Evolutionary conservation across 2,329 filamentous ascomycete species (phyloP).

Genomic region (Thermoascus crustaceus): DNA sequence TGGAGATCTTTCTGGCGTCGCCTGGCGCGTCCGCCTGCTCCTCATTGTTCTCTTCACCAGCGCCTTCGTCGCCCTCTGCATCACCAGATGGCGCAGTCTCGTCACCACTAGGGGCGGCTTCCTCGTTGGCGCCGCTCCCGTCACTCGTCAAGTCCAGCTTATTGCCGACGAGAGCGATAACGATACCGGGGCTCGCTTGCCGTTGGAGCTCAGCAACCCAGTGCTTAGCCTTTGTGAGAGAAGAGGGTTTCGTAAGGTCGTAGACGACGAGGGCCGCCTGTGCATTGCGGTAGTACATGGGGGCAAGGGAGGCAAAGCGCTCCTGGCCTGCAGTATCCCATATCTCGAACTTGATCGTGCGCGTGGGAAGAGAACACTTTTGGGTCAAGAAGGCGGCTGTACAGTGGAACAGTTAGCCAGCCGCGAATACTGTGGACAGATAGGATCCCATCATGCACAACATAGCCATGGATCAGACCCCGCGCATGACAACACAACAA

Average conservation of each 20-base stretch:
- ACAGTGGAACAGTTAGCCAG: conserved; percentile 10
- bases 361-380: conserved; percentile 90
- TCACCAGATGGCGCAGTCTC: conserved; percentile 21
- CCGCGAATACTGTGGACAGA: too few relatives aligned
- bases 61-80: conserved; percentile 33
- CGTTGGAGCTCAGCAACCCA: conserved; percentile 97
- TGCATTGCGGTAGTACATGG: conserved; percentile 99
- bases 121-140: conserved; percentile 38
- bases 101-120: conserved; percentile 29
- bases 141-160: conserved; percentile 77
- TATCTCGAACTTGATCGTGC: conserved; percentile 74
- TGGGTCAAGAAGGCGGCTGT: conserved; percentile 94
- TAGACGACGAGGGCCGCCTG: conserved; percentile 97
- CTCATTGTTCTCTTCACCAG: conserved; percentile 42
- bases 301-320: conserved; percentile 89
- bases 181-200: conserved; percentile 91
- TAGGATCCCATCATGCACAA: background rate
- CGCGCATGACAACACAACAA: background rate
- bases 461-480: background rate
- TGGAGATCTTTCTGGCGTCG: conserved; percentile 79
- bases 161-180: conserved; percentile 95
- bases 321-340: conserved; percentile 99
- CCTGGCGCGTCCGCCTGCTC: conserved; percentile 55
- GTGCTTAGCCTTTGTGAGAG: conserved; percentile 93
- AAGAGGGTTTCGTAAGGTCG: conserved; percentile 94